Evolutionary conservation across 129 eudicot genomes (phyloP).

Genomic region (Sambucus nigra): DNA sequence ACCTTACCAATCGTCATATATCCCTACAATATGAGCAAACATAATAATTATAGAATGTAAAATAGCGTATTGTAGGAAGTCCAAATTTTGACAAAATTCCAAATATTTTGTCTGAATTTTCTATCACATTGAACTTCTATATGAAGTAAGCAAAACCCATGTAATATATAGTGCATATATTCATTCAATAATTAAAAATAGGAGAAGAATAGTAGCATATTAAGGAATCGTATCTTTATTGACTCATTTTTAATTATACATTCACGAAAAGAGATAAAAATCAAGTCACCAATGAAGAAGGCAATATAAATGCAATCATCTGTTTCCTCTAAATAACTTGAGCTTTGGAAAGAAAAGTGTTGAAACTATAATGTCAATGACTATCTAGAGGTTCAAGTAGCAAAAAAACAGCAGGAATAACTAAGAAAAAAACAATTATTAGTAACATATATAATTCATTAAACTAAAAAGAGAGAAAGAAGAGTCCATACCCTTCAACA

Average conservation of each 20-base stretch:
- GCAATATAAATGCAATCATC: background rate
- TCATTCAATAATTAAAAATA: background rate
- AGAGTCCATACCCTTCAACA: constrained; percentile 22
- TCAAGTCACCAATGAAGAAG: background rate
- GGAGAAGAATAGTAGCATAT: background rate
- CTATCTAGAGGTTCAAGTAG: constrained; percentile 1
- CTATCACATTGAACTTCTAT: background rate
- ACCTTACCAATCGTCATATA: too few species aligned
- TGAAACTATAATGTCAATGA: background rate
- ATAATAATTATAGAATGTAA: background rate
- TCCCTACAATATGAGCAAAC: too few species aligned
- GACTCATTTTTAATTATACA: background rate
- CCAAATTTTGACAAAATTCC: background rate
- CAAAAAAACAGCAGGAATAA: constrained; percentile 4
- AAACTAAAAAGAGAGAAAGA: constrained; percentile 4
- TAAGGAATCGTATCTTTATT: background rate
- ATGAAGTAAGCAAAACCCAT: background rate
- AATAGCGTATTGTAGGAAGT: background rate
- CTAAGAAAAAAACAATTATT: constrained; percentile 7
- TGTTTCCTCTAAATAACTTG: background rate
- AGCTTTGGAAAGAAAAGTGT: background rate
- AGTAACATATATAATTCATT: constrained; percentile 14
- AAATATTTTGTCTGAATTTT: too few species aligned
- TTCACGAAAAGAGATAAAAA: background rate
- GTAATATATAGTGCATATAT: background rate